Conservation (phyloP, 2,329 filamentous ascomycete species). For the Ceratocystis lukuohia region DNA sequence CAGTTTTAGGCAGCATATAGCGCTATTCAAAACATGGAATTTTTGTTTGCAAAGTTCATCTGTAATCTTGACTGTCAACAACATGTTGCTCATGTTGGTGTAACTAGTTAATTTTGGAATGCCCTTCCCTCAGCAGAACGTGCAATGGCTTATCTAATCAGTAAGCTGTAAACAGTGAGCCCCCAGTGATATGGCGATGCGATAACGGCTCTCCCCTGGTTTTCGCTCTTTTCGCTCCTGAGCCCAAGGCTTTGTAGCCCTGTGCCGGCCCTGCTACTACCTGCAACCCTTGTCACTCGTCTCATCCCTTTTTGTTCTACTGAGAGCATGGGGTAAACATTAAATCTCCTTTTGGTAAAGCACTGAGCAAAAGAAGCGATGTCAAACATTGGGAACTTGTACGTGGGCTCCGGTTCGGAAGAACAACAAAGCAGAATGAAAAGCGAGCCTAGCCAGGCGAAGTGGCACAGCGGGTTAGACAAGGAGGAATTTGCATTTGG, state of each 20-base stretch:
- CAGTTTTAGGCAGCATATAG: too few relatives aligned
- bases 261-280: neutral
- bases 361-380: neutral
- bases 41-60: too few relatives aligned
- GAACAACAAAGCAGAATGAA: neutral
- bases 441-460: neutral
- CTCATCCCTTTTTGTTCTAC: neutral
- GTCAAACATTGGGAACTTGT: neutral
- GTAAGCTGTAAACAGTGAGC: neutral
- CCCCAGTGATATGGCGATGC: neutral
- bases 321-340: neutral
- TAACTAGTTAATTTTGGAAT: too few relatives aligned
- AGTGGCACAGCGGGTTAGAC: neutral
- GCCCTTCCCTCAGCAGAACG: too few relatives aligned
- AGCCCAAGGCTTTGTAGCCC: neutral
- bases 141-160: neutral
- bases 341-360: neutral
- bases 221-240: neutral
- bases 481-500: neutral
- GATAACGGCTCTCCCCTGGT: neutral
- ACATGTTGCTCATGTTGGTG: too few relatives aligned
- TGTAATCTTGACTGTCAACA: too few relatives aligned
- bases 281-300: neutral
- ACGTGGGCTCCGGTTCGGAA: neutral
- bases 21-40: too few relatives aligned